Percentiles rank a stretch among this genome's conserved stretches.
Evolutionary conservation across 768 basidiomycete species (phyloP).

Genomic region (Lentinula raphanica): DNA sequence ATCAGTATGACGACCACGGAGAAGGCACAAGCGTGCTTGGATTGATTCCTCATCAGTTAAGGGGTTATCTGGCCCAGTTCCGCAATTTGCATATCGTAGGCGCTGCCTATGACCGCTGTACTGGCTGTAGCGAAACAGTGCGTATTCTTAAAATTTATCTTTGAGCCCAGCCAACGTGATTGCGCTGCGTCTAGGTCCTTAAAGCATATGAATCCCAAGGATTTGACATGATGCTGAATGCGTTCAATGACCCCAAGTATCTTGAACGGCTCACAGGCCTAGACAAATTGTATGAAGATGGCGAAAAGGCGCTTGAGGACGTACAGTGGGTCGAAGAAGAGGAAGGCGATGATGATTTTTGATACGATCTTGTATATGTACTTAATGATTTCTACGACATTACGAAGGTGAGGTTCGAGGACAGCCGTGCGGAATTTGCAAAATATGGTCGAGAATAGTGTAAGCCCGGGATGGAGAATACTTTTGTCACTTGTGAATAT

Average conservation of each 20-base stretch:
- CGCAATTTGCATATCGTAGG: conserved; percentile 80
- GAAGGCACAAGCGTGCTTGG: conserved; percentile 62
- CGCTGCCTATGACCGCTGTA: conserved; percentile 81
- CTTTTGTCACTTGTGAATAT: conserved; percentile 15
- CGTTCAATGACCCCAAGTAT: conserved; percentile 78
- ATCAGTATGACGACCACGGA: conserved; percentile 20
- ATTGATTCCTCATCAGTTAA: conserved; percentile 87
- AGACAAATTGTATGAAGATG: conserved; percentile 71
- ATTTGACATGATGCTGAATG: conserved; percentile 71
- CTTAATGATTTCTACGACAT: not conserved
- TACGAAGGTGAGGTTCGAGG: not conserved
- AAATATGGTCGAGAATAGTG: no score
- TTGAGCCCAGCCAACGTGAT: not conserved
- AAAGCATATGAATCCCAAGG: conserved; percentile 79
- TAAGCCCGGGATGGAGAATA: no score
- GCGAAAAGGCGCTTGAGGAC: conserved; percentile 62
- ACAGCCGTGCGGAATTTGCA: no score
- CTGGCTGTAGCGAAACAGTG: conserved; percentile 83
- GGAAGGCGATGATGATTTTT: conserved; percentile 29
- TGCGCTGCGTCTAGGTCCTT: conserved; percentile 48
- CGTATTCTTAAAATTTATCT: conserved; percentile 16
- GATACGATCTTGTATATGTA: not conserved
- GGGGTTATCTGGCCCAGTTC: conserved; percentile 88
- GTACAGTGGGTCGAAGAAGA: conserved; percentile 76
- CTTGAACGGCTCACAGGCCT: conserved; percentile 74